Evolutionary conservation across 116 monocot genomes (phyloP).

Genomic region (Dioscorea cayenensis): DNA sequence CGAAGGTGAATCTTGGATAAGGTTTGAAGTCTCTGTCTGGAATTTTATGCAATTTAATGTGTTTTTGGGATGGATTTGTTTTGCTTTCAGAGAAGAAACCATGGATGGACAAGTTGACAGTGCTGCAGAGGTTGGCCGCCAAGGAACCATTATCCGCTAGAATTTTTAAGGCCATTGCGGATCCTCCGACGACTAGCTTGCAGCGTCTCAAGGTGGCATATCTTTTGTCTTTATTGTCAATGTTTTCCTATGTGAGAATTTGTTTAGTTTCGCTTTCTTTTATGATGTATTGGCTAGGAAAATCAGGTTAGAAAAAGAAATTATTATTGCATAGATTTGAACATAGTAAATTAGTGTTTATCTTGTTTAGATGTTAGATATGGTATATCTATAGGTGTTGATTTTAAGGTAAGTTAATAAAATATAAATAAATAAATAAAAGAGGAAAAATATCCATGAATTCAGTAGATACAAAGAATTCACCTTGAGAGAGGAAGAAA

Average conservation of each 20-base stretch:
- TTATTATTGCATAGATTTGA: too few species aligned
- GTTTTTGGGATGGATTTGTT: constrained; percentile 1
- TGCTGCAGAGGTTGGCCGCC: constrained; percentile 73
- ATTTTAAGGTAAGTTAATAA: too few species aligned
- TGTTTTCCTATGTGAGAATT: not conserved
- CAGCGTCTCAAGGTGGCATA: constrained; percentile 77
- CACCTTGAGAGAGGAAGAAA: too few species aligned
- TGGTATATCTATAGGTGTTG: too few species aligned
- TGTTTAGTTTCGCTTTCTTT: not conserved
- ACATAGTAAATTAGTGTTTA: too few species aligned
- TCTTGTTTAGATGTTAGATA: too few species aligned
- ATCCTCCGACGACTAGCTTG: constrained; percentile 96
- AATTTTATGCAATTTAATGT: not conserved
- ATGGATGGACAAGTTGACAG: constrained; percentile 89
- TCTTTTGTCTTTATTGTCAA: not conserved
- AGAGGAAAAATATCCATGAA: too few species aligned
- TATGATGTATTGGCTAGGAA: not conserved
- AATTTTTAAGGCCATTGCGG: constrained; percentile 95
- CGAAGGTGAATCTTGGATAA: constrained; percentile 30
- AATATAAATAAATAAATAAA: too few species aligned
- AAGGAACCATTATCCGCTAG: constrained; percentile 44
- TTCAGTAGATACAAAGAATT: too few species aligned
- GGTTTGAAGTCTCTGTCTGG: not conserved
- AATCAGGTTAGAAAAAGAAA: too few species aligned
- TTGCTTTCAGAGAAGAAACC: constrained; percentile 56